Base-by-base conservation (phyloP, 2,329 filamentous ascomycete species). In the Aureobasidium sp. region DNA sequence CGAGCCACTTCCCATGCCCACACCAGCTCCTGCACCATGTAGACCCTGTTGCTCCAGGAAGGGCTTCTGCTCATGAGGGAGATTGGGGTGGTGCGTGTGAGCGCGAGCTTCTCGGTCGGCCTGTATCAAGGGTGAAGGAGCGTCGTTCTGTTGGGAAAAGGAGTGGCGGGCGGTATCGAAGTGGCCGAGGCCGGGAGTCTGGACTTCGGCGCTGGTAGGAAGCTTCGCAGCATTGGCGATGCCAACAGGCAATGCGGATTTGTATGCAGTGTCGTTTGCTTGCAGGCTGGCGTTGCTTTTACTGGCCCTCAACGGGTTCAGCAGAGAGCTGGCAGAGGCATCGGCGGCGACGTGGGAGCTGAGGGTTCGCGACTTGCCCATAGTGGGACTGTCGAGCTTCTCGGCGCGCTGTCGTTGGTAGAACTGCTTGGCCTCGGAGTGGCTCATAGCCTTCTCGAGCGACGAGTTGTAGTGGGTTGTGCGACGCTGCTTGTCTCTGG, bases 381-480 rank as follows among this genome's bases (percentile, higher is more conserved):
- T 24, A 50, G 78, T 68, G 8, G 78, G 78, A 59, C 74, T 78
- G 70, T 70, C 70, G 65, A 78, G 70, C 44, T 76, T 79, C 65
- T 87, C 88, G 62, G 86, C 79, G 74, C 91, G 89, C 74, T 90
- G 91, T 67, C 90, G 83, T 76, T 97, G 93, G 74, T 96, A 99
- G 77, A 97, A 96, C 65, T 97, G 82, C 75, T 96, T 97, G 63
- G 93, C 90, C 73, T 99, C 94, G 29, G 90, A 87, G 74, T 96
- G 91, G 70, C 88, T 95, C 85, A 96, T 89, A 70, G 93, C 90
- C 70, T 94, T 95, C 75, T 99, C 94, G 59, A 90, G 89, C 58
- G 93, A 88, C 70, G 93, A 91, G 74, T 97, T 92, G 76, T 96
- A 97, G 72, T 91, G 95, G 22, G 92, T 90, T 9, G 91, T 96